Conservation (phyloP, 2,329 filamentous ascomycete species). For the Atkinsonella texensis region DNA sequence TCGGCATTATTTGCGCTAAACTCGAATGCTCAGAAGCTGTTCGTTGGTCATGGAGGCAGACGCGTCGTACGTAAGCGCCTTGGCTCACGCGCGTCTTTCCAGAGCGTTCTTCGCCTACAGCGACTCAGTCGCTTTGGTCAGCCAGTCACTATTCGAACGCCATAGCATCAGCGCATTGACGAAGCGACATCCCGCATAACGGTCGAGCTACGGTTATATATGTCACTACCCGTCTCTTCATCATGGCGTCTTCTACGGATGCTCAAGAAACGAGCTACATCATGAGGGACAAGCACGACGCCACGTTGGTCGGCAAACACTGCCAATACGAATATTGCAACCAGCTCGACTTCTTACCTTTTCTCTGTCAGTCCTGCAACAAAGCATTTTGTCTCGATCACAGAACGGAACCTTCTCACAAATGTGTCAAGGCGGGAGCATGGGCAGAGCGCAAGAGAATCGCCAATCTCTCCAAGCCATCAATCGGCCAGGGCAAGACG, state of each 20-base stretch:
- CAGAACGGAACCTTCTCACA: constrained; percentile 72
- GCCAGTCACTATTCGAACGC: background rate
- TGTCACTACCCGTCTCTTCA: constrained; percentile 11
- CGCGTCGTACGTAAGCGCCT: constrained; percentile 5
- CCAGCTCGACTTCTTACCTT: constrained; percentile 92
- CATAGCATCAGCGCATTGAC: background rate
- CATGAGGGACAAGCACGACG: constrained; percentile 63
- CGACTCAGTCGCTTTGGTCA: constrained; percentile 1
- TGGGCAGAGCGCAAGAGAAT: constrained; percentile 47
- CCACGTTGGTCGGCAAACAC: constrained; percentile 76
- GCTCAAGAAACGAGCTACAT: constrained; percentile 47
- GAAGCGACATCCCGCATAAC: constrained; percentile 6
- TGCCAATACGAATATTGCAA: constrained; percentile 89
- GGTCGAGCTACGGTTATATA: background rate
- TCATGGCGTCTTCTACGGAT: constrained; percentile 42
- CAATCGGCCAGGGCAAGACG: constrained; percentile 40
- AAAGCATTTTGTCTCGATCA: constrained; percentile 89
- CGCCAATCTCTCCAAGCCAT: constrained; percentile 40
- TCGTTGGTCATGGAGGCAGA: background rate
- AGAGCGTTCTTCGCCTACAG: constrained; percentile 4
- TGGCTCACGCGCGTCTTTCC: constrained; percentile 5
- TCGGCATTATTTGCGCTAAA: background rate
- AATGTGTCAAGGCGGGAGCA: constrained; percentile 47
- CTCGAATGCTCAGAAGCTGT: background rate
- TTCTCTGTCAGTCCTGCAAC: constrained; percentile 79